phyloP scores from a whole-genome alignment of 176 grass and related monocot genomes.

The Typha latifolia region DNA sequence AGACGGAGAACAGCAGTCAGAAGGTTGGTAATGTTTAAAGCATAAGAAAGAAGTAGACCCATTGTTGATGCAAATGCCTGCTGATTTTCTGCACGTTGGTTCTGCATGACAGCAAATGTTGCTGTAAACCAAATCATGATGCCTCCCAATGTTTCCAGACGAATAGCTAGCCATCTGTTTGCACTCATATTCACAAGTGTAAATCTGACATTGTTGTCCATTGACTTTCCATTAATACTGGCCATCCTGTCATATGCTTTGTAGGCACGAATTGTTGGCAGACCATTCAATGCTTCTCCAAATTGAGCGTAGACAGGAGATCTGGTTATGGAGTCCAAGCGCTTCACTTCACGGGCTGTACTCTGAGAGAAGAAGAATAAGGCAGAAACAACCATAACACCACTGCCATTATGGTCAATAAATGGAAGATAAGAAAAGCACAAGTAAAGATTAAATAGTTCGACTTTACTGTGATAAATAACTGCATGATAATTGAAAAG shows the following conservation, averaged over 20 bases:
- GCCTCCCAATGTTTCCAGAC: slow-evolving; percentile 90
- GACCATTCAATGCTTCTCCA: slow-evolving; percentile 88
- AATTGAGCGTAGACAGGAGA: slow-evolving; percentile 99
- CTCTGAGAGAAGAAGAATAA: slow-evolving; percentile 43
- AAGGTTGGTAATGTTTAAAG: slow-evolving; percentile 93
- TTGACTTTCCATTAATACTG: slow-evolving; percentile 77
- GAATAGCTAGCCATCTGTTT: slow-evolving; percentile 93
- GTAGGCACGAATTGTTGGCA: slow-evolving; percentile 91
- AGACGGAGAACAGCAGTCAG: slow-evolving; percentile 77
- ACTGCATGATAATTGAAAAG: too few species aligned
- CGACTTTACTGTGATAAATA: too few species aligned
- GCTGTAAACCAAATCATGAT: slow-evolving; percentile 99
- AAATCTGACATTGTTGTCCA: slow-evolving; percentile 97
- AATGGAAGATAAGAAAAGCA: too few species aligned
- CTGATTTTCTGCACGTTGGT: slow-evolving; percentile 82
- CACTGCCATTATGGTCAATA: too few species aligned
- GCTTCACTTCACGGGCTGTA: slow-evolving; percentile 93
- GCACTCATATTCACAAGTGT: slow-evolving; percentile 88
- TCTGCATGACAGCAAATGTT: slow-evolving; percentile 98
- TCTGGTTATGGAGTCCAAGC: slow-evolving; percentile 86
- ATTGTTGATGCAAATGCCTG: slow-evolving; percentile 94
- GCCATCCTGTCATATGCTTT: slow-evolving; percentile 99
- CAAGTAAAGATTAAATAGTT: too few species aligned
- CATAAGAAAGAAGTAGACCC: slow-evolving; percentile 89
- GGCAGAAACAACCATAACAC: too few species aligned